Base-by-base conservation (phyloP, 257 asterid genomes). In the Craterostigma plantagineum region DNA sequence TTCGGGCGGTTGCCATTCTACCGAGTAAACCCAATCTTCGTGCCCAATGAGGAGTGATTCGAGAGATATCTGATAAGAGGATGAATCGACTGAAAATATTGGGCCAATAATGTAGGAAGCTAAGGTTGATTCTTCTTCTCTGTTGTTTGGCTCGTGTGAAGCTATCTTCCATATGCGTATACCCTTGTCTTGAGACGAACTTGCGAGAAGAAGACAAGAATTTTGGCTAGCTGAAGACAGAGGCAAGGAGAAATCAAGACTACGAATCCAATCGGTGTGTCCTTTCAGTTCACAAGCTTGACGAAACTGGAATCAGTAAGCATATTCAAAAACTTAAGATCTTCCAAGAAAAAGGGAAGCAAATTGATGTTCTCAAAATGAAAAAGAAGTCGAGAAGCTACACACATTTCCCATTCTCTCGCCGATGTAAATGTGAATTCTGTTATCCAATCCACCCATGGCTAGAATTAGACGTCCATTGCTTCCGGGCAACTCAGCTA, bases 1-100 rank as follows among this genome's bases (percentile, higher is more conserved):
- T 41, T 59, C 63, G 27, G 93, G 85, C 10, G 98, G 92, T 56
- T 79, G 86, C 98, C 98, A 87, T 55, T 76, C 91, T 51, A 87
- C 98, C 1, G 95, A 82, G 62, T 87, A 87, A 13, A 83, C 95
- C 98, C 98, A 87, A 58, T 87, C 98, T 60, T 87, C 98, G 38
- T 87, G 98, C 27, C 98, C 98, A 51, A 82, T 65, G 61, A 87
- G 95, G 46, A 87, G 86, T 56, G 98, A 72, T 56, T 87, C 98
- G 57, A 87, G 72, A 44, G 92, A 74, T 33, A 79, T 65, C 57
- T 79, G 98, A 54, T 74, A 87, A 38, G 83, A 70, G 43, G 53
- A 57, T 23, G 76, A 66, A 42, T 81, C 85, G 11, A 72, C 73
- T 47, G 61, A 56, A 68, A 87, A 72, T 44, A 75, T 62, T 14